phyloP scores from a whole-genome alignment of 1,284 basidiomycete species.

The Hymenochaete sp. region DNA sequence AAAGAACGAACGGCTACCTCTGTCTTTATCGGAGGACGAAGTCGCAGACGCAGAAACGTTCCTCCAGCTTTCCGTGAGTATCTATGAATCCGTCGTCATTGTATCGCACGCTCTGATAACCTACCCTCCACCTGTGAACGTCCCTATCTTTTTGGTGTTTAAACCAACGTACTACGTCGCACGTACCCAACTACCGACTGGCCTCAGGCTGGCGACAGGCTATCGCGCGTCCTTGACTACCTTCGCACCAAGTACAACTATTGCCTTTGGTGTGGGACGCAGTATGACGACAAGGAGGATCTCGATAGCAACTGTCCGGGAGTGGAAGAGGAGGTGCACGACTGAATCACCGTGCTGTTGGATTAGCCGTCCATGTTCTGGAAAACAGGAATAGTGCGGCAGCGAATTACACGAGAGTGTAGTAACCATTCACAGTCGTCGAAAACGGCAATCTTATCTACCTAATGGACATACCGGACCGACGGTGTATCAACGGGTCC shows the following conservation, averaged over 20 bases:
- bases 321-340: slow-evolving; percentile 64
- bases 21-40: slow-evolving; percentile 34
- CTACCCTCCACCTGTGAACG: slow-evolving; percentile 11
- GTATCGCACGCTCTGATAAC: too few relatives aligned
- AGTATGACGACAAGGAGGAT: slow-evolving; percentile 56
- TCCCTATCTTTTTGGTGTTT: slow-evolving; percentile 14
- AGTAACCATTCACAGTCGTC: too few relatives aligned
- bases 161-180: too few relatives aligned
- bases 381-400: too few relatives aligned
- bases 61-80: slow-evolving; percentile 53
- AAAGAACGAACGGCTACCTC: slow-evolving; percentile 28
- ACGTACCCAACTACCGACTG: too few relatives aligned
- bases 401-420: too few relatives aligned
- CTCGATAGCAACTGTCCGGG: slow-evolving; percentile 67
- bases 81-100: slow-evolving; percentile 6
- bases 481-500: too few relatives aligned
- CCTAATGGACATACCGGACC: too few relatives aligned
- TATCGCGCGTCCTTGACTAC: slow-evolving; percentile 61
- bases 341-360: slow-evolving; percentile 6
- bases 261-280: slow-evolving; percentile 83
- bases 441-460: too few relatives aligned
- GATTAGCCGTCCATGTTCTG: too few relatives aligned
- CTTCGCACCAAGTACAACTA: slow-evolving; percentile 63
- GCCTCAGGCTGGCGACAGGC: slow-evolving; percentile 56
- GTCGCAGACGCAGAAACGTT: slow-evolving; percentile 62